Conservation (phyloP, 345 rosid species). For the Ailanthus altissimus region DNA sequence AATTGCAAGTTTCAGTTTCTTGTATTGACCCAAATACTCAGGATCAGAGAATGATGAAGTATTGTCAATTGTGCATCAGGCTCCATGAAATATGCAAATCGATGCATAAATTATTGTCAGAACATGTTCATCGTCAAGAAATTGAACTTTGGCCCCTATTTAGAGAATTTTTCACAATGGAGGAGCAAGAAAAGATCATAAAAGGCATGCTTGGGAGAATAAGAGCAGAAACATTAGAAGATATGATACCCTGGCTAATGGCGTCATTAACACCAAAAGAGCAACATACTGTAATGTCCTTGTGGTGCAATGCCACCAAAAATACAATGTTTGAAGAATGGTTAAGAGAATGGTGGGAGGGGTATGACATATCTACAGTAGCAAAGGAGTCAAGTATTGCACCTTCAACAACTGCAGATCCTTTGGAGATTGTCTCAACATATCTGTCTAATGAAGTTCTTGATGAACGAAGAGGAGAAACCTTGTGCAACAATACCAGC, state of each 20-base stretch:
- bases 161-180: conserved; percentile 54
- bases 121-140: conserved; percentile 72
- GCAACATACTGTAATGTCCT: conserved; percentile 52
- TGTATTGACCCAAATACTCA: conserved; percentile 23
- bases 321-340: conserved; percentile 82
- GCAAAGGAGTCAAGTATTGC: conserved; percentile 31
- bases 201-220: conserved; percentile 71
- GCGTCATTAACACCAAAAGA: conserved; percentile 60
- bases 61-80: conserved; percentile 48
- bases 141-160: conserved; percentile 72
- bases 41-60: conserved; percentile 32
- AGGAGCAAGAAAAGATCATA: conserved; percentile 76
- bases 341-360: conserved; percentile 84
- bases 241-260: conserved; percentile 81
- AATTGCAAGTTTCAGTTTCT: conserved; percentile 38
- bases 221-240: conserved; percentile 66
- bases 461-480: conserved; percentile 31
- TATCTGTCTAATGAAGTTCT: conserved; percentile 51
- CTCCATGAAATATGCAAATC: conserved; percentile 66
- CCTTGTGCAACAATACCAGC: conserved; percentile 20
- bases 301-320: conserved; percentile 64
- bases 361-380: conserved; percentile 35
- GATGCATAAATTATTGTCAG: conserved; percentile 62
- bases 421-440: conserved; percentile 57
- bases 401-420: conserved; percentile 43